Percentiles rank a stretch among this genome's conserved stretches.
These are phyloP conservation scores for Puccinia brachypodii DNA, from an alignment of 1,284 basidiomycete genomes.

Conservation along the genomic window DNA sequence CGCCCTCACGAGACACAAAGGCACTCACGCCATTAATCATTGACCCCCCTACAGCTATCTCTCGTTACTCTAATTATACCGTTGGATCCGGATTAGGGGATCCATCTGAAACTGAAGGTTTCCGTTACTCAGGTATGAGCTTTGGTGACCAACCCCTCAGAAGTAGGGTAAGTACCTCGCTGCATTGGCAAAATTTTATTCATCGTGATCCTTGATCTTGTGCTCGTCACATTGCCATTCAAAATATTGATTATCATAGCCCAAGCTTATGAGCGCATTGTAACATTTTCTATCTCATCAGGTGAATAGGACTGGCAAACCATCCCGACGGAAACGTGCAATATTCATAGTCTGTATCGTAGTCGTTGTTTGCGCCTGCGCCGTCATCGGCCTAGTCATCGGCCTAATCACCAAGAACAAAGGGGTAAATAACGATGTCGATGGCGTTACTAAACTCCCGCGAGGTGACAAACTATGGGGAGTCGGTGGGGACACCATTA, in stretches of 20 bases:
- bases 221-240: background rate
- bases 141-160: slow-evolving; percentile 4
- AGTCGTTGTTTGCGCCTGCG: background rate
- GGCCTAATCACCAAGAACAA: background rate
- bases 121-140: slow-evolving; percentile 5
- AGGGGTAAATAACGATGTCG: background rate
- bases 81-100: slow-evolving; percentile 8
- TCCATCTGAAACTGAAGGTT: background rate
- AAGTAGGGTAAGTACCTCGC: background rate
- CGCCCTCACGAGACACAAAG: background rate
- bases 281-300: background rate
- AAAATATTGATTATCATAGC: background rate
- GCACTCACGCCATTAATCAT: slow-evolving; percentile 11
- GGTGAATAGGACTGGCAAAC: background rate
- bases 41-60: background rate
- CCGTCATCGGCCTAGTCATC: background rate
- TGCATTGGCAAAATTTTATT: background rate
- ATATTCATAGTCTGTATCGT: background rate
- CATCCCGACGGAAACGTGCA: slow-evolving; percentile 5
- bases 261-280: background rate
- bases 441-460: background rate
- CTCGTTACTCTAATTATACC: slow-evolving; percentile 2
- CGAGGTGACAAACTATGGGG: slow-evolving; percentile 38
- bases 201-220: background rate
- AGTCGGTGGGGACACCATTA: slow-evolving; percentile 33